These are phyloP conservation scores for Emmonsia crescens DNA, from an alignment of 2,329 filamentous ascomycete species.

Conservation along the genomic window DNA sequence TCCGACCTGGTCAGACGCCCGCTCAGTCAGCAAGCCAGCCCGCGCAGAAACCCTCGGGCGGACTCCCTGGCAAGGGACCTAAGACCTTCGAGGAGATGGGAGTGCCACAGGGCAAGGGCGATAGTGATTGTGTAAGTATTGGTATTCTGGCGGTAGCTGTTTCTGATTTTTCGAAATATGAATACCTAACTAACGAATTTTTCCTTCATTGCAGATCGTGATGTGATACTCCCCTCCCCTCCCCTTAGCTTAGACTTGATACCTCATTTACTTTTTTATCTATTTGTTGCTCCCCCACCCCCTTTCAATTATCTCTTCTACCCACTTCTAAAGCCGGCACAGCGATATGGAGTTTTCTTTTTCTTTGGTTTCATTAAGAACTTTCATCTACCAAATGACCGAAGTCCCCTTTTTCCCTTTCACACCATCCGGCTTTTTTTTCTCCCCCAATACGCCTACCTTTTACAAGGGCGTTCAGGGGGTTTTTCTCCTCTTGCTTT, in stretches of 20 bases:
- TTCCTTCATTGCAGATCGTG: constrained; percentile 11
- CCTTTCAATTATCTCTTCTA: not conserved
- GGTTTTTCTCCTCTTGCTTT: not conserved
- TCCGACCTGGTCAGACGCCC: constrained; percentile 29
- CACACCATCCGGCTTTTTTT: not conserved
- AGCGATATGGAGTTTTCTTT: constrained; percentile 4
- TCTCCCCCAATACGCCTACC: not conserved
- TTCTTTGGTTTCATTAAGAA: constrained; percentile 3
- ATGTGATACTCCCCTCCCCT: constrained; percentile 15
- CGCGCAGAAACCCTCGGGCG: constrained; percentile 18
- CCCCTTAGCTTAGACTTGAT: not conserved
- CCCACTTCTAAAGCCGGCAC: not conserved
- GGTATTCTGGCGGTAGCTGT: no score
- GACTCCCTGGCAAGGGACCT: constrained; percentile 59
- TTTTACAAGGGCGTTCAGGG: not conserved
- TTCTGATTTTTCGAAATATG: no score
- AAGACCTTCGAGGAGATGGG: constrained; percentile 99
- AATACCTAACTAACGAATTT: constrained; percentile 2
- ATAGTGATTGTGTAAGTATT: constrained; percentile 75
- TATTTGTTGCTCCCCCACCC: not conserved
- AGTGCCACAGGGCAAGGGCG: constrained; percentile 69
- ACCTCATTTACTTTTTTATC: not conserved
- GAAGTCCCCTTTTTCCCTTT: not conserved
- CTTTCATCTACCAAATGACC: not conserved
- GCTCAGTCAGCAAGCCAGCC: constrained; percentile 14